Percentiles rank a stretch among this genome's conserved stretches.
phyloP scores from a whole-genome alignment of 1,284 basidiomycete species.

The Ganoderma multipileum region DNA sequence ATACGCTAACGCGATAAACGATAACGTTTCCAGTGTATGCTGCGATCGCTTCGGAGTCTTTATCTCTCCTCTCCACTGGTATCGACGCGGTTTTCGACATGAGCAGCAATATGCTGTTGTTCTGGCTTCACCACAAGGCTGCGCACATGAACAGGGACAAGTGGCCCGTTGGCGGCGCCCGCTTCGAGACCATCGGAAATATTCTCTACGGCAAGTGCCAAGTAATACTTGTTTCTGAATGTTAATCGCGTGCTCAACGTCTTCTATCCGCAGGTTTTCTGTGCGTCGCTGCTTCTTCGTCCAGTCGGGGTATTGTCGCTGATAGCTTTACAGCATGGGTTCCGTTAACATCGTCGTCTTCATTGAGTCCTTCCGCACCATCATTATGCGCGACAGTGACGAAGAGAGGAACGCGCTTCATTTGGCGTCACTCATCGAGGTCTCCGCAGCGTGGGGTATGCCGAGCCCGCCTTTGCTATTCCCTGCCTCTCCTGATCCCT shows the following conservation, averaged over 20 bases:
- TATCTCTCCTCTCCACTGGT: slow-evolving; percentile 89
- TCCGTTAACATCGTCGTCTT: slow-evolving; percentile 87
- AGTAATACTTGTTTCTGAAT: slow-evolving; percentile 12
- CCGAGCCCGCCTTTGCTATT: neutral
- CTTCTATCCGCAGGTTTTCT: slow-evolving; percentile 59
- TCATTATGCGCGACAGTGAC: slow-evolving; percentile 61
- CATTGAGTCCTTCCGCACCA: slow-evolving; percentile 80
- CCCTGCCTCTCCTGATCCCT: slow-evolving; percentile 11
- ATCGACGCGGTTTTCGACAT: slow-evolving; percentile 95
- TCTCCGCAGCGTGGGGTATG: slow-evolving; percentile 80
- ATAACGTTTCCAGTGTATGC: slow-evolving; percentile 72
- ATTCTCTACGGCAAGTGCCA: slow-evolving; percentile 78
- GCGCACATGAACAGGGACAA: slow-evolving; percentile 77
- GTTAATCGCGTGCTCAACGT: neutral
- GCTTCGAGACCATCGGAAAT: slow-evolving; percentile 92
- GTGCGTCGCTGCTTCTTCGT: slow-evolving; percentile 48
- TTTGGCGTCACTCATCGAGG: slow-evolving; percentile 85
- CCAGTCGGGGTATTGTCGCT: neutral
- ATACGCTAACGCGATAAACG: neutral
- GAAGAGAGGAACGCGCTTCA: slow-evolving; percentile 73
- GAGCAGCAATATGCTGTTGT: slow-evolving; percentile 87
- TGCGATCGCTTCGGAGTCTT: slow-evolving; percentile 83
- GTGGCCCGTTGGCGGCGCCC: slow-evolving; percentile 91
- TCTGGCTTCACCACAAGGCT: slow-evolving; percentile 83
- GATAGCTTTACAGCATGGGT: slow-evolving; percentile 67